Evolutionary conservation across 805 yeast genomes (phyloP), one percentile per base, ranked within the genome.

Genomic region (Brettanomyces naardenensis): DNA sequence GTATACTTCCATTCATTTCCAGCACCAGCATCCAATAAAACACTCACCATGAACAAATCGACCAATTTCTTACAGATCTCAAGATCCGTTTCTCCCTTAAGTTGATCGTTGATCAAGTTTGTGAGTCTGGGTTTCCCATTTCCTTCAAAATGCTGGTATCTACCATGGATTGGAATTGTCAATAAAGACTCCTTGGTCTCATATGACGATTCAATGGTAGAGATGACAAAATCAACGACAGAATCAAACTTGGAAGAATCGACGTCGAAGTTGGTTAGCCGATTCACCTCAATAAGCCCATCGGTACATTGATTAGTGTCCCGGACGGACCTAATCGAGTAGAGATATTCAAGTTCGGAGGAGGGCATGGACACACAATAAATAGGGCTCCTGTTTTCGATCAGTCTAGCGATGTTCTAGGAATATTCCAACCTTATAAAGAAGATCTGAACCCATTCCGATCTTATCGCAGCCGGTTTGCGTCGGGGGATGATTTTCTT

Each of bases 21-120:
- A 0, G 84, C 83, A 18, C 85, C 85, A 4, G 84, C 84, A 53
- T 78, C 85, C 19, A 78, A 59, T 33, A 78, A 54, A 4, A 78
- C 85, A 41, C 80, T 73, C 25, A 78, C 69, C 3, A 76, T 67
- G 45, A 77, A 72, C 39, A 78, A 57, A 53, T 78, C 84, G 38
- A 78, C 62, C 28, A 78, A 55, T 31, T 73, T 68, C 46, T 66
- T 69, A 26, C 79, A 72, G 20, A 71, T 66, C 40, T 75, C 81
- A 11, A 59, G 43, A 11, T 58, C 56, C 2, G 47, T 18, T 6
- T 47, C 30, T 1, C 31, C 38, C 26, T 55, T 39, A 68, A 77
- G 69, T 21, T 49, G 40, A 2, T 43, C 48, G 4, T 47, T 36
- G 20, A 76, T 64, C 40, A 76, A 49, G 3, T 45, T 40, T 15